Base-by-base conservation (phyloP, 2,329 filamentous ascomycete genomes). In the Monilinia polystroma region DNA sequence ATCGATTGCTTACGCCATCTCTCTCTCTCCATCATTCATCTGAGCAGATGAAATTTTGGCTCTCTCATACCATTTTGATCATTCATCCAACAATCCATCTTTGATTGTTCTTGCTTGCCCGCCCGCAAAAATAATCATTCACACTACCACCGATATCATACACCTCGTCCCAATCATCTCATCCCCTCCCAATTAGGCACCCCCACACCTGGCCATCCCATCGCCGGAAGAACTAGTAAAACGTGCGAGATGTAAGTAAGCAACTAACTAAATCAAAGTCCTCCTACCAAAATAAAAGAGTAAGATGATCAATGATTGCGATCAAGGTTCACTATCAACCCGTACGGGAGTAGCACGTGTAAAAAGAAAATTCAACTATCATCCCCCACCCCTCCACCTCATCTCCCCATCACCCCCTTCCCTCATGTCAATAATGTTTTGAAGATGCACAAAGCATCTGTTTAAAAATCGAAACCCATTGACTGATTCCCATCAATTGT, bases 201-300 rank as follows among this genome's bases (percentile, higher is more conserved):
- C 18, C 32, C 47, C 4, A 18, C 8, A 23, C 12, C 23, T 23
- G 3, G 12, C 23, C 59, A 47, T 38, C 16, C 20, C 8, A 35
- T 63, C 59, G 35, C 35, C n/a, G 53, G 35, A 43, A 49, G n/a
- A 62, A 38, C n/a, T 38, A 23, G 29, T 59, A 41, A 45, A 38
- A 62, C 26, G 47, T 38, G 47, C 59, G 29, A 47, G 20, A n/a
- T 35, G 49, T 23, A 63, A 63, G 49, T 47, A 54, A 54, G 59
- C 12, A 54, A 29, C 47, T 10, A 43, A 43, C 32, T 16, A 43
- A 43, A 63, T 54, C 32, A 63, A 38, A n/a, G 23, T 11, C 49
- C 18, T 63, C 47, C 49, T 41, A 41, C 47, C 32, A 63, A 53
- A 38, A 63, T 54, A 16, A 63, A 38, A 63, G 59, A 54, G 59